Evolutionary conservation across 148 eudicot species (phyloP), one percentile per base, ranked within the genome.

Genomic region (Spergularia marina): DNA sequence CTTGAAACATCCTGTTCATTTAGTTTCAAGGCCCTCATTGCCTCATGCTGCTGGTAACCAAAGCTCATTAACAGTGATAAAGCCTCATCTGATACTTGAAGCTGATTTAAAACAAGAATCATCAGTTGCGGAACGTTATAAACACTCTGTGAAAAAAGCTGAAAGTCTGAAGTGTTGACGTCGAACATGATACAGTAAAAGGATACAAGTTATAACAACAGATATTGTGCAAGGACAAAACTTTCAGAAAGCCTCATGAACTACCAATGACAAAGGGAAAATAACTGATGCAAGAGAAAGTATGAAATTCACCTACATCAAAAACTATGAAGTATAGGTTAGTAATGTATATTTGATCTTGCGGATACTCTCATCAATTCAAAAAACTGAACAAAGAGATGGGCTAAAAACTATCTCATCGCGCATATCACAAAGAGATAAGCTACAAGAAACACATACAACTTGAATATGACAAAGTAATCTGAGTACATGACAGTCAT

Each of bases 61-160:
- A 94, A 91, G 83, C 97, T 81, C 87, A 92, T 77, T 39, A 94
- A 79, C 52, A 83, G 76, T 4, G 97, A 87, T 53, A 94, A 80
- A 77, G 91, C 81, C 78, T 94, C 97, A 83, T 94, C 98, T 68
- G 94, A 86, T 60, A 94, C 91, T 86, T 91, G 92, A 80, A 94
- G 98, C 98, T 94, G 96, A 77, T 74, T 53, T 58, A 66, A 69
- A 85, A 71, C 77, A 74, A 70, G 20, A 70, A 41, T 41, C 34
- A 54, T 70, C n/a, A 53, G 10, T 76, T 53, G 67, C 52, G 36
- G 36, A 30, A 1, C 36, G 36, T 30, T 30, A 30, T 30, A 30
- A 30, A 30, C 36, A 30, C 36, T 30, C 2, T 30, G 36, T 30
- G 36, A 30, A 30, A 30, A 30, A 30, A 30, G 36, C 49, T 44